A percentile compares a stretch with the other conserved stretches of the same genome.
These are phyloP conservation scores for Solanum habrochaites DNA, from an alignment of 257 asterid species.

Conservation along the genomic window DNA sequence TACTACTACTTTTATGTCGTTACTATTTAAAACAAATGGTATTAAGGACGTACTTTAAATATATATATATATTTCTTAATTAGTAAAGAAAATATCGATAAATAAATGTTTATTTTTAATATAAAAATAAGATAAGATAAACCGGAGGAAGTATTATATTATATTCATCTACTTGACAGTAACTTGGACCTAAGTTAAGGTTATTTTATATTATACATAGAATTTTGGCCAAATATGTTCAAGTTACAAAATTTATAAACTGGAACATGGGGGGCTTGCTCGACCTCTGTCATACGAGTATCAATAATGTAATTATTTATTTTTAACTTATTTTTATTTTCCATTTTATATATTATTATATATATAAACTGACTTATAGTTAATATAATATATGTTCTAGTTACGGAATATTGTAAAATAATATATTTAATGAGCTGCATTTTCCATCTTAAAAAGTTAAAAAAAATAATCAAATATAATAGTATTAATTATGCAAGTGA, in stretches of 20 bases:
- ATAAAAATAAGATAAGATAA: too few species aligned
- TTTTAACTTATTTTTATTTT: not conserved
- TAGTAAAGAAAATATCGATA: not conserved
- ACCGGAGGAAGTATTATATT: not conserved
- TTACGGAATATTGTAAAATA: too few species aligned
- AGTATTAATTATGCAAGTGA: too few species aligned
- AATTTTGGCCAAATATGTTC: not conserved
- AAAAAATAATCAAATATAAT: too few species aligned
- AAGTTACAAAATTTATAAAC: not conserved
- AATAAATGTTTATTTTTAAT: too few species aligned
- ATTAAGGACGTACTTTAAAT: too few species aligned
- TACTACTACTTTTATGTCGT: not conserved
- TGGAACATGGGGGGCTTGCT: not conserved
- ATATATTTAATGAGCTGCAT: too few species aligned
- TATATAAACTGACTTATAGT: not conserved
- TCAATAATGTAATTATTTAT: not conserved
- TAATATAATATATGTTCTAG: too few species aligned
- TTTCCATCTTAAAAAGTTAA: too few species aligned
- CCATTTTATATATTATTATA: not conserved
- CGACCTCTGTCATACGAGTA: not conserved
- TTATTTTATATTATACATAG: not conserved
- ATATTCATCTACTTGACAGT: not conserved
- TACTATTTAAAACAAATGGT: not conserved
- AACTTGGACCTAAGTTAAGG: not conserved
- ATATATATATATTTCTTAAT: too few species aligned